phyloP scores from a whole-genome alignment of 768 basidiomycete genomes.

The Lentinula sp. region DNA sequence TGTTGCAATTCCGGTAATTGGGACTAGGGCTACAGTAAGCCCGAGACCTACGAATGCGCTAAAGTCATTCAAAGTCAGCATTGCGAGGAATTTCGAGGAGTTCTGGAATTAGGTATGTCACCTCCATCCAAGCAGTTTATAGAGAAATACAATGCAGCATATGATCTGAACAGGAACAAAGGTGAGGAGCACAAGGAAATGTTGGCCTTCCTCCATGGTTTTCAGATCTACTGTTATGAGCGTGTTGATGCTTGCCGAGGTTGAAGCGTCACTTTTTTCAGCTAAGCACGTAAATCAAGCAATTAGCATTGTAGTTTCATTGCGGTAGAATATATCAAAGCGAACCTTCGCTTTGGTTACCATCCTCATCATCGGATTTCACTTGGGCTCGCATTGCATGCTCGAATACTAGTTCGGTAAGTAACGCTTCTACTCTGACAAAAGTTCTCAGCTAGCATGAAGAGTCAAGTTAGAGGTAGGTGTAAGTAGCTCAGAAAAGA shows the following conservation, averaged over 20 bases:
- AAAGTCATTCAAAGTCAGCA: background rate
- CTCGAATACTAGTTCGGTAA: slow-evolving; percentile 18
- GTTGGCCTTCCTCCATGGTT: slow-evolving; percentile 7
- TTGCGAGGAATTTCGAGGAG: background rate
- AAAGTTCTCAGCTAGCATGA: slow-evolving; percentile 11
- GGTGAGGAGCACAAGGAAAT: background rate
- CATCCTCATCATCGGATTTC: slow-evolving; percentile 24
- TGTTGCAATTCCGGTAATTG: slow-evolving; percentile 34
- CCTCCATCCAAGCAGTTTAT: slow-evolving; percentile 5
- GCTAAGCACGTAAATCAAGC: slow-evolving; percentile 10
- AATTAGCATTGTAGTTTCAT: background rate
- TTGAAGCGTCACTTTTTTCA: slow-evolving; percentile 25
- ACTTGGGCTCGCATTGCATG: slow-evolving; percentile 43
- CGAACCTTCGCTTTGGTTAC: background rate
- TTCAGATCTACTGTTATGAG: slow-evolving; percentile 44
- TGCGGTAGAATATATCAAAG: background rate
- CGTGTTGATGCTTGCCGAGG: slow-evolving; percentile 49
- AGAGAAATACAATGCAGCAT: background rate
- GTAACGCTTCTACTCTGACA: slow-evolving; percentile 16
- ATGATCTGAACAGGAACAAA: background rate
- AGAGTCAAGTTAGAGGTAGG: background rate
- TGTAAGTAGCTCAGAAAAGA: background rate
- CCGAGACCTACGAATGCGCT: slow-evolving; percentile 36
- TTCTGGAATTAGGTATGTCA: background rate
- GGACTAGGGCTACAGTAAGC: slow-evolving; percentile 31